Conservation (phyloP, 805 yeast genomes). For the Aciculoconidium aculeatum region DNA sequence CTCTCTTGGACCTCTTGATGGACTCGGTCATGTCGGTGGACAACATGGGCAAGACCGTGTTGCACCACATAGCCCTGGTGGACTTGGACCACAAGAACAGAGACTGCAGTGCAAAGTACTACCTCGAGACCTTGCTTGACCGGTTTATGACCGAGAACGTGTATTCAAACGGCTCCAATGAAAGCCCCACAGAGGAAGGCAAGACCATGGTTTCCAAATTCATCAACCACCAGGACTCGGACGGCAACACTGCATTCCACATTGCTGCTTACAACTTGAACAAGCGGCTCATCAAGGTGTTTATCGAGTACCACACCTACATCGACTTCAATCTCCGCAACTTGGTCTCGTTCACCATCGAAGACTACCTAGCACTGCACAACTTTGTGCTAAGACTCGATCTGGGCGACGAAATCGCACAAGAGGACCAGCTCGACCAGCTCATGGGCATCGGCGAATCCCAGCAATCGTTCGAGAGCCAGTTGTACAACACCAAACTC, state of each 20-base stretch:
- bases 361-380: constrained; percentile 24
- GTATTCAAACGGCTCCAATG: constrained; percentile 20
- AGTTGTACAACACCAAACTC: constrained; percentile 29
- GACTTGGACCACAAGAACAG: constrained; percentile 23
- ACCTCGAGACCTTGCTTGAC: constrained; percentile 31
- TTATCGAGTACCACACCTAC: constrained; percentile 19
- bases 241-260: constrained; percentile 93
- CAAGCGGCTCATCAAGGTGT: constrained; percentile 18
- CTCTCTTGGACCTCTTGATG: constrained; percentile 26
- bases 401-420: constrained; percentile 2
- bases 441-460: background rate
- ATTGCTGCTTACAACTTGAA: constrained; percentile 58
- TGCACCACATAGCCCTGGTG: constrained; percentile 35
- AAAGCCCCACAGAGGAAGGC: constrained; percentile 8
- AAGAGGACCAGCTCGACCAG: too few species aligned
- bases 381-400: constrained; percentile 22
- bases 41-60: constrained; percentile 33
- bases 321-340: constrained; percentile 21
- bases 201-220: constrained; percentile 39
- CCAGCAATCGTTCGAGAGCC: constrained; percentile 24
- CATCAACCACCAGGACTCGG: constrained; percentile 83
- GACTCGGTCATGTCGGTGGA: constrained; percentile 35
- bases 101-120: constrained; percentile 34
- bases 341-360: constrained; percentile 19
- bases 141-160: too few species aligned